Conservation (phyloP, 164 flowering plant species). For the Kalanchoe fedtschenkoi region DNA sequence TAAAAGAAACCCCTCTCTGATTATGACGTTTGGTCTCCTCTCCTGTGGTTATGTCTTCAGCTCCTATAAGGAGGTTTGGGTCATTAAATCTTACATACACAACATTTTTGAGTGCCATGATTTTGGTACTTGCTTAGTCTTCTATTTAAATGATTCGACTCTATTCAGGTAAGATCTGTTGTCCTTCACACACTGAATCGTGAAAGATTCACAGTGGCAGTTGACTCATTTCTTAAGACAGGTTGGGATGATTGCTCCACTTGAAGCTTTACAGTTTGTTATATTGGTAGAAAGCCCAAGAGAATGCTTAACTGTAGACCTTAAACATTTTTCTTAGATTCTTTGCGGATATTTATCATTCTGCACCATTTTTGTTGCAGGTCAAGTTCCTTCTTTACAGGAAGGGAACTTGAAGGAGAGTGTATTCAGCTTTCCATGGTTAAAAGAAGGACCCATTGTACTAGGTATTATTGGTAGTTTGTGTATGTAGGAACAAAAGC, state of each 20-base stretch:
- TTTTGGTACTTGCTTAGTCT: conserved; percentile 1
- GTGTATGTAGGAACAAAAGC: neutral
- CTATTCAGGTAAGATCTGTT: conserved; percentile 71
- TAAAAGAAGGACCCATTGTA: conserved; percentile 58
- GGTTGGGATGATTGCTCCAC: conserved; percentile 28
- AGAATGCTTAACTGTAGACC: neutral
- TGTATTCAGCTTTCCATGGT: conserved; percentile 69
- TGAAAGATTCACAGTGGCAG: conserved; percentile 86
- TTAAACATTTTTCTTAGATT: neutral
- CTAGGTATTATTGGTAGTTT: conserved; percentile 37
- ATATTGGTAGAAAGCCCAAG: neutral
- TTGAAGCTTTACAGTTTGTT: neutral
- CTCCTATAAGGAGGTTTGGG: conserved; percentile 84
- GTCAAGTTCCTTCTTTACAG: conserved; percentile 70
- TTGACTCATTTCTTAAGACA: conserved; percentile 86
- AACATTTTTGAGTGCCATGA: neutral
- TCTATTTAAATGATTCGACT: neutral
- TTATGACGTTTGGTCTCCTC: conserved; percentile 71
- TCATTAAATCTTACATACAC: neutral
- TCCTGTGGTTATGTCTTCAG: conserved; percentile 92
- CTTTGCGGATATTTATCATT: neutral
- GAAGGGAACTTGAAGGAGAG: conserved; percentile 77
- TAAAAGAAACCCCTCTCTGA: conserved; percentile 77
- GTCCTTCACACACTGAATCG: conserved; percentile 86
- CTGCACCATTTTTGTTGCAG: conserved; percentile 26